Percentiles rank a stretch among this genome's conserved stretches.
These are phyloP conservation scores for Microsporum canis DNA, from an alignment of 2,329 filamentous ascomycete genomes.

Conservation along the genomic window DNA sequence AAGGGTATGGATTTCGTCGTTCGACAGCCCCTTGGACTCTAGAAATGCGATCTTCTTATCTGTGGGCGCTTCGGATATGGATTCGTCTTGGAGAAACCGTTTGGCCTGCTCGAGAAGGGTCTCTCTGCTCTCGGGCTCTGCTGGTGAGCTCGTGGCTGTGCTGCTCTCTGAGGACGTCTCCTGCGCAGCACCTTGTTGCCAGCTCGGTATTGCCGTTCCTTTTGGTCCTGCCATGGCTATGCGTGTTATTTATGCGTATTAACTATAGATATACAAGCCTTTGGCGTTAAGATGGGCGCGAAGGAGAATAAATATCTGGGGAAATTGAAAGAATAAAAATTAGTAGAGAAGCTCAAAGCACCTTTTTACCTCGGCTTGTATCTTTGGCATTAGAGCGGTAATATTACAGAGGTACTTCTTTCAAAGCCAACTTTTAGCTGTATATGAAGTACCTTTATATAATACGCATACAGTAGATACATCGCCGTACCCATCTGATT, in stretches of 20 bases:
- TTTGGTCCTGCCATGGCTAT: conserved; percentile 16
- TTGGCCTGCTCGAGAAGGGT: conserved; percentile 54
- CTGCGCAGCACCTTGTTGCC: conserved; percentile 22
- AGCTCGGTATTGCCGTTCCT: conserved; percentile 28
- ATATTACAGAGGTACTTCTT: neutral
- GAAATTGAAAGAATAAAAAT: neutral
- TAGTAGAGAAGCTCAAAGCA: neutral
- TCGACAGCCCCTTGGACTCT: conserved; percentile 59
- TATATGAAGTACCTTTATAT: neutral
- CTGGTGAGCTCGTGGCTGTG: conserved; percentile 6
- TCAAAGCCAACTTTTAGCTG: neutral
- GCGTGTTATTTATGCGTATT: neutral
- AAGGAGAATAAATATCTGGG: neutral
- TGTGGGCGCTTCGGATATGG: conserved; percentile 55
- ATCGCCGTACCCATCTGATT: neutral
- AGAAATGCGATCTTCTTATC: conserved; percentile 69
- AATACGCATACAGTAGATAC: neutral
- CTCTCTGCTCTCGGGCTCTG: conserved; percentile 15
- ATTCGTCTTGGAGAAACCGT: conserved; percentile 63
- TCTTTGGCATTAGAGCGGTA: neutral
- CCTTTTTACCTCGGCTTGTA: conserved; percentile 4
- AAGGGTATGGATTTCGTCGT: conserved; percentile 57
- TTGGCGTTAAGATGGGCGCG: too few species aligned
- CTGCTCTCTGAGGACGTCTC: conserved; percentile 11
- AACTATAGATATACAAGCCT: neutral